Percentiles rank a stretch among this genome's conserved stretches.
These are phyloP conservation scores for Hygrophila difformis DNA, from an alignment of 257 asterid species.

Conservation along the genomic window DNA sequence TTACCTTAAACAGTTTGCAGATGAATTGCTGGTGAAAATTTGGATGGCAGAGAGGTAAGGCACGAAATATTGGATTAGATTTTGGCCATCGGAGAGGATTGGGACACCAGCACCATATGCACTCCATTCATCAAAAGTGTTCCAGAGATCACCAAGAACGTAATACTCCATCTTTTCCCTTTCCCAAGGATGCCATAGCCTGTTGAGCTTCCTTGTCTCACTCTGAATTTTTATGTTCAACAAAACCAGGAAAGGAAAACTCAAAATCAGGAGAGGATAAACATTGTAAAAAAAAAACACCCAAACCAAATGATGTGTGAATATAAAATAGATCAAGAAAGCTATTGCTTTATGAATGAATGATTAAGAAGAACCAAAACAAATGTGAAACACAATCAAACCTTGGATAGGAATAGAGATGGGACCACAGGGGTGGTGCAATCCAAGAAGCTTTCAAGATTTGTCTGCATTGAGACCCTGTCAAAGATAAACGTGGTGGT, in stretches of 20 bases:
- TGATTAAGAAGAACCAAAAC: background rate
- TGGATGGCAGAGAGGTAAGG: constrained; percentile 97
- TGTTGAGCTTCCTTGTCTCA: constrained; percentile 73
- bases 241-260: background rate
- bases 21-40: constrained; percentile 75
- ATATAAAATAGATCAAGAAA: no score
- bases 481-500: constrained; percentile 31
- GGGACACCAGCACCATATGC: constrained; percentile 94
- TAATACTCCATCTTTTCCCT: constrained; percentile 80
- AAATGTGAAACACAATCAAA: constrained; percentile 6
- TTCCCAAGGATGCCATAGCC: constrained; percentile 95
- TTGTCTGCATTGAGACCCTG: constrained; percentile 35
- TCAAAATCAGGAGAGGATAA: background rate
- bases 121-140: constrained; percentile 82
- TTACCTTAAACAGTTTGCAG: constrained; percentile 63
- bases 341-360: background rate
- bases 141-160: constrained; percentile 82
- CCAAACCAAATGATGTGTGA: no score
- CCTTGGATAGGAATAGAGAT: constrained; percentile 47
- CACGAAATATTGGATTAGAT: constrained; percentile 67
- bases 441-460: constrained; percentile 49
- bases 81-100: constrained; percentile 54
- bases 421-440: constrained; percentile 46
- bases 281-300: background rate
- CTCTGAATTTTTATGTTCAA: no score